Evolutionary conservation across 306 rosid species (phyloP).

Genomic region (Sicyos edulis): DNA sequence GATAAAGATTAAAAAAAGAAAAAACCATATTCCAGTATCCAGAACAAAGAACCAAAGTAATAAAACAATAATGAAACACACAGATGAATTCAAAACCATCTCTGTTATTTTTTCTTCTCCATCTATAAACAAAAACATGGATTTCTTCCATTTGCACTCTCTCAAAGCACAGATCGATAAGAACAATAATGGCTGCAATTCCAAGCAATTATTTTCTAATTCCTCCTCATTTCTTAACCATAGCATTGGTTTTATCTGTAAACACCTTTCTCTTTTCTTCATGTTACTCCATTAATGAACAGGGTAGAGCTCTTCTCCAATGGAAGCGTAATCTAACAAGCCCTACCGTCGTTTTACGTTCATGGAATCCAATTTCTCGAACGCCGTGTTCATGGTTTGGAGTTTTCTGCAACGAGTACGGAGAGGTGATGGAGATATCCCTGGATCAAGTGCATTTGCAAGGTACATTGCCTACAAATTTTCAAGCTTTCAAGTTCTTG

Average conservation of each 20-base stretch:
- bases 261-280: slow-evolving; percentile 41
- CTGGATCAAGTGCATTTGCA: slow-evolving; percentile 48
- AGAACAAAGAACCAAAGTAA: slow-evolving; percentile 35
- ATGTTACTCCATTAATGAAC: slow-evolving; percentile 66
- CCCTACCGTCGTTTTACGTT: slow-evolving; percentile 34
- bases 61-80: slow-evolving; percentile 37
- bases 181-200: slow-evolving; percentile 71
- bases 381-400: slow-evolving; percentile 86
- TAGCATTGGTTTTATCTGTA: slow-evolving; percentile 35
- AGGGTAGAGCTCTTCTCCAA: slow-evolving; percentile 65
- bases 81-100: slow-evolving; percentile 40
- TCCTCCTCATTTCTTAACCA: slow-evolving; percentile 37
- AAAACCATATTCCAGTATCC: slow-evolving; percentile 16
- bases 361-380: slow-evolving; percentile 53
- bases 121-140: slow-evolving; percentile 96
- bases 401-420: slow-evolving; percentile 49
- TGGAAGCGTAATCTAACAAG: slow-evolving; percentile 66
- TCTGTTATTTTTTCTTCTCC: neutral
- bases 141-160: slow-evolving; percentile 84
- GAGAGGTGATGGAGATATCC: slow-evolving; percentile 50
- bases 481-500: slow-evolving; percentile 53
- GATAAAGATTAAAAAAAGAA: neutral
- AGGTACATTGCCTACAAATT: slow-evolving; percentile 73
- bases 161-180: slow-evolving; percentile 72
- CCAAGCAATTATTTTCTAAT: slow-evolving; percentile 43